Base-by-base conservation (phyloP, 1,139 yeast genomes). In the Pichia sp. region DNA sequence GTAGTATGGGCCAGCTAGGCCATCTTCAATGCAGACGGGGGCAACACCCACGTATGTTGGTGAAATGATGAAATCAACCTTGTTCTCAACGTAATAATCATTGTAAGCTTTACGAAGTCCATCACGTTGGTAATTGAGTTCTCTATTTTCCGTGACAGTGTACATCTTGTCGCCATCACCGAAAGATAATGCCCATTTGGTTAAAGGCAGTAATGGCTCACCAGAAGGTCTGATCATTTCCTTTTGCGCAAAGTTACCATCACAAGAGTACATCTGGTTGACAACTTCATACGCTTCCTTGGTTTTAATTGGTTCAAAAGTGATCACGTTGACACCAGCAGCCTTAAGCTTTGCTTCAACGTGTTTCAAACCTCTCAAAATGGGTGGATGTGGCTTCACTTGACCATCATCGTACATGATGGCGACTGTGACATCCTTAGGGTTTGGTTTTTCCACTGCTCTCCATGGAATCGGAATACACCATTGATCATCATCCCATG, bases 21-120 rank as follows among this genome's bases (percentile, higher is more conserved):
- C 60, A 29, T 54, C 53, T 20, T 51, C 47, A 22, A 50, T 48
- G 39, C 57, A 47, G 34, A 68, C 71, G 16, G 88, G 86, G 6
- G 93, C 87, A 36, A 78, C 82, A 41, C 82, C 82, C 41, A 72
- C 73, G 53, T 78, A 77, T 6, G 77, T 67, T 32, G 94, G 93
- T 35, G 79, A 66, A 33, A 84, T 60, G 39, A 83, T 67, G 50
- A 78, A 74, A 51, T 83, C 93, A 33, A 82, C 70, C 31, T 73
- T 71, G 47, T 77, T 67, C 14, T 68, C 58, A 40, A 71, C 63
- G 52, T 77, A 63, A 51, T 60, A 70, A 32, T 68, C 66, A 37
- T 67, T 62, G 54, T 77, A 76, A 37, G 70, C 70, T 45, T 68
- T 69, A 59, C 78, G 73, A 50, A 77, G 62, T 12, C 49, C 44